Percentiles rank a stretch among this genome's conserved stretches.
Evolutionary conservation across 345 rosid species (phyloP).

Genomic region (Salix viminalis): DNA sequence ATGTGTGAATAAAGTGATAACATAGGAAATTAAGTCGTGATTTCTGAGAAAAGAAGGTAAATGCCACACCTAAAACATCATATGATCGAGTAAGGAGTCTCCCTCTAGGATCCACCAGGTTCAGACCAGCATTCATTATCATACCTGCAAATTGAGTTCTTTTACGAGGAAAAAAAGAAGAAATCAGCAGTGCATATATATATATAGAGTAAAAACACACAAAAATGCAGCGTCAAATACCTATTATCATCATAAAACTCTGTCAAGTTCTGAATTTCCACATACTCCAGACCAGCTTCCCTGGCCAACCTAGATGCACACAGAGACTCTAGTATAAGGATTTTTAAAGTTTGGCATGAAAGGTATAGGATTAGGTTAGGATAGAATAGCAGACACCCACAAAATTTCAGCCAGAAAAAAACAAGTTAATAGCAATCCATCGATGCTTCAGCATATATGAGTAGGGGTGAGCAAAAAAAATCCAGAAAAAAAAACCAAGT

Average conservation of each 20-base stretch:
- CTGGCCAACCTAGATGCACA: slow-evolving; percentile 67
- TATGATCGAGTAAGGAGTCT: slow-evolving; percentile 84
- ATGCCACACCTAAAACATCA: slow-evolving; percentile 63
- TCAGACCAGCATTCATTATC: slow-evolving; percentile 67
- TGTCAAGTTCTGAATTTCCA: slow-evolving; percentile 88
- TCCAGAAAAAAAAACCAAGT: too few relatives aligned
- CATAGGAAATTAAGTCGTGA: neutral
- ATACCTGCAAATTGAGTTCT: slow-evolving; percentile 72
- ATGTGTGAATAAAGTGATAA: neutral
- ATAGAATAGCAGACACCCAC: too few relatives aligned
- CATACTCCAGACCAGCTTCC: slow-evolving; percentile 93
- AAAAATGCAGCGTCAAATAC: slow-evolving; percentile 26
- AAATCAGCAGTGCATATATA: neutral
- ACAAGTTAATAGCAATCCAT: too few relatives aligned
- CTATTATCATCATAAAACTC: slow-evolving; percentile 93
- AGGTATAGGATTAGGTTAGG: too few relatives aligned
- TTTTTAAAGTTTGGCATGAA: neutral
- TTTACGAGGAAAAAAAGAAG: neutral
- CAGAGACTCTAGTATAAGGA: neutral
- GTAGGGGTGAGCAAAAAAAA: too few relatives aligned
- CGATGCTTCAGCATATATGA: too few relatives aligned
- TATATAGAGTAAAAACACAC: neutral
- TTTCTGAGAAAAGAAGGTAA: slow-evolving; percentile 12
- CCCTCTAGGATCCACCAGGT: slow-evolving; percentile 77
- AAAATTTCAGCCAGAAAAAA: too few relatives aligned